These are phyloP conservation scores for Barbarea vulgaris DNA, from an alignment of 345 rosid species.

Conservation along the genomic window DNA sequence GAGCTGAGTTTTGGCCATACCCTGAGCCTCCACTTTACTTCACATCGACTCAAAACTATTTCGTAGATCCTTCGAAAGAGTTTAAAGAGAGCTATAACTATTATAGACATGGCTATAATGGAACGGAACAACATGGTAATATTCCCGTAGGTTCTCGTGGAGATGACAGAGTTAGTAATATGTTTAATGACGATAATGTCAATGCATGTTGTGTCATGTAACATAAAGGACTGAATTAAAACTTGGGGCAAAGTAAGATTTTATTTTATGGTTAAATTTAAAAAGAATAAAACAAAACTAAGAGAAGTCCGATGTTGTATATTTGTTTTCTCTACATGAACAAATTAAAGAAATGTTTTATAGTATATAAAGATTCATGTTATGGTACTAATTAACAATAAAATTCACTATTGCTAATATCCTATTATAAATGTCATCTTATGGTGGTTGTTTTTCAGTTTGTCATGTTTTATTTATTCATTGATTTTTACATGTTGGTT, in stretches of 20 bases:
- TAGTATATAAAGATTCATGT: background rate
- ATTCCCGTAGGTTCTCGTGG: slow-evolving; percentile 71
- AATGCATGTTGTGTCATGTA: slow-evolving; percentile 87
- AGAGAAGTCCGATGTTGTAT: background rate
- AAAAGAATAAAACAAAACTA: background rate
- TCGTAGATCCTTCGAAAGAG: slow-evolving; percentile 74
- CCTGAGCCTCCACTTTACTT: slow-evolving; percentile 85
- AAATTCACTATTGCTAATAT: background rate
- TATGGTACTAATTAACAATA: background rate
- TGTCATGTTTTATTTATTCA: no score
- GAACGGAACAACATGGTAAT: slow-evolving; percentile 64
- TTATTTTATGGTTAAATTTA: background rate
- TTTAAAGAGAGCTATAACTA: slow-evolving; percentile 87
- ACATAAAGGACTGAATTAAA: slow-evolving; percentile 4
- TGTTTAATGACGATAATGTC: slow-evolving; percentile 92
- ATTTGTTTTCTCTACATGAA: background rate
- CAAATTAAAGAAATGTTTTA: background rate
- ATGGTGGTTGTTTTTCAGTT: no score
- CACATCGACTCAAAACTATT: slow-evolving; percentile 63
- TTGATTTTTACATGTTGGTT: no score
- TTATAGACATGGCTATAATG: slow-evolving; percentile 80
- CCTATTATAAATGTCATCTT: background rate
- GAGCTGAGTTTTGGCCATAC: slow-evolving; percentile 96
- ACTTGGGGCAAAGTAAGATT: background rate
- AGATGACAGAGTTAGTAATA: slow-evolving; percentile 88